Evolutionary conservation across 441 rosid genomes (phyloP).

Genomic region (Brassica balearica): DNA sequence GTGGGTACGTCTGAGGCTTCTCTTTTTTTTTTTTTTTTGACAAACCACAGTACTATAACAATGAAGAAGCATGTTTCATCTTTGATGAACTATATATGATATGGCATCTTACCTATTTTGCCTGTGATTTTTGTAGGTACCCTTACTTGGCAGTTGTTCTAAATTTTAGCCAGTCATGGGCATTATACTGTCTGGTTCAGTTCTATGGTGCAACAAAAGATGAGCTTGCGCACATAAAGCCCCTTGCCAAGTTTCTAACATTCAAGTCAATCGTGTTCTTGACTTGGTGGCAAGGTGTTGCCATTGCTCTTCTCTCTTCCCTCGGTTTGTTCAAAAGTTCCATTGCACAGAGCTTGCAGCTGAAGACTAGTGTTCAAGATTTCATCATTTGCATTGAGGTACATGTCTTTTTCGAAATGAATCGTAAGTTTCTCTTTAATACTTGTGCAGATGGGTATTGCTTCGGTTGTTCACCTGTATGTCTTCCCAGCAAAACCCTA

Average conservation of each 20-base stretch:
- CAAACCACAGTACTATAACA: too few relatives aligned
- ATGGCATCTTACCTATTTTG: too few relatives aligned
- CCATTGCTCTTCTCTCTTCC: conserved; percentile 85
- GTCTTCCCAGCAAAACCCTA: conserved; percentile 97
- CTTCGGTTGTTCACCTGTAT: conserved; percentile 93
- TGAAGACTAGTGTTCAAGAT: conserved; percentile 94
- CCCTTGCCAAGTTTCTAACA: conserved; percentile 91
- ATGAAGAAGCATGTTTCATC: too few relatives aligned
- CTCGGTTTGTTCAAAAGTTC: conserved; percentile 90
- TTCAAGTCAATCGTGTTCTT: conserved; percentile 96
- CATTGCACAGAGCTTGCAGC: conserved; percentile 82
- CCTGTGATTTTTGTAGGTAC: conserved; percentile 62
- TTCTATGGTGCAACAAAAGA: conserved; percentile 90
- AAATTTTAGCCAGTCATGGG: conserved; percentile 99
- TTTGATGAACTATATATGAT: too few relatives aligned
- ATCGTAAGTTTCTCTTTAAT: conserved; percentile 47
- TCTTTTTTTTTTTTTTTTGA: too few relatives aligned
- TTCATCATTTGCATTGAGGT: conserved; percentile 99
- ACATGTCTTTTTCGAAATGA: conserved; percentile 21
- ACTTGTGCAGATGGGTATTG: conserved; percentile 97
- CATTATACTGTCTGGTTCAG: conserved; percentile 95
- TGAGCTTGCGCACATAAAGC: conserved; percentile 91
- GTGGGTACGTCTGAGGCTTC: too few relatives aligned
- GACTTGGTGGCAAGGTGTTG: conserved; percentile 99
- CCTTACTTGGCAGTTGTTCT: conserved; percentile 95